Base-by-base conservation (phyloP, 805 yeast genomes). In the Gaillardinia entomophila region DNA sequence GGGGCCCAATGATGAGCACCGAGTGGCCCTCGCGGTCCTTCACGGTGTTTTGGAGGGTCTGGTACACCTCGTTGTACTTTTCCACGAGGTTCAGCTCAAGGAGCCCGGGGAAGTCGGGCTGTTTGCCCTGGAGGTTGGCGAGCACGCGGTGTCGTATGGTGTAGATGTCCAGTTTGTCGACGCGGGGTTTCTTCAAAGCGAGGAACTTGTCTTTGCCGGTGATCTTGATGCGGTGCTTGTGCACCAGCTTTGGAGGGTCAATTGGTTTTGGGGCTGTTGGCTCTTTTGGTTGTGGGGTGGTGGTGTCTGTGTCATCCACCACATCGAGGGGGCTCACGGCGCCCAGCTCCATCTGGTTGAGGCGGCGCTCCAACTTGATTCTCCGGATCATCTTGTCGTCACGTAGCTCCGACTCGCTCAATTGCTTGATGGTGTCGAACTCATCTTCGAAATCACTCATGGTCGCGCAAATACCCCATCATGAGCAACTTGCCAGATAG, bases 1-100 rank as follows among this genome's bases (percentile, higher is more conserved):
- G 61, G 0, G 96, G 86, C 0, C 97, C 97, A 28, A 88, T 68
- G 1, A 90, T 37, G 5, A 90, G 60, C 10, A 79, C 75, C 2
- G 97, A 90, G 49, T 85, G 87, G 5, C 95, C 89, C 40, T 87
- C 92, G 18, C 74, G 70, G 38, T 75, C 75, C 16, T 64, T 60
- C 1, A 88, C 68, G 0, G 95, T 79, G 39, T 77, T 78, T 31
- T 75, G 75, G 31, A 89, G 50, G 42, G 85, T 53, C 10, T 62
- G 58, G 39, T 71, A 73, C 2, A 89, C 51, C 40, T 82, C 82
- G 1, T 58, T 39, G 38, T 63, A 64, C 27, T 69, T 66, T 3
- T 46, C 56, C 2, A 60, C 32, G 1, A 40, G 20, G 3, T 31
- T 24, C 1, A 53, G 37, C 16, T 41, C 33, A 13, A 40, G 29